Evolutionary conservation across 208 protist species (phyloP), one percentile per base, ranked within the genome.

Genomic region (Lotmaria passim): DNA sequence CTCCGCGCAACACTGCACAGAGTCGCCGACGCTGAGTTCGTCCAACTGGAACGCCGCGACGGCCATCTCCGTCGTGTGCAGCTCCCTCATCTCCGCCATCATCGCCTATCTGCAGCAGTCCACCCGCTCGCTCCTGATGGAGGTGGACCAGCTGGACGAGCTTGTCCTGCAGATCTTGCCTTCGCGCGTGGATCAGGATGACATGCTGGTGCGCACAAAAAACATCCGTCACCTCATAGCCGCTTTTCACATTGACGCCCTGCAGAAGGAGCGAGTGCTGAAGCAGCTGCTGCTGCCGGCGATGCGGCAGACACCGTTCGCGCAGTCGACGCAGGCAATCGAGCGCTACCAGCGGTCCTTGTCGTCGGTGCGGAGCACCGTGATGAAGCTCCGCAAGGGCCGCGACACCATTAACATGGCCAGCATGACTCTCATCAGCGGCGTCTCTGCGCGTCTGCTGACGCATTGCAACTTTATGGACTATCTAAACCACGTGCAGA

Each of bases 391-490:
- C 10, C 81, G 83, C 26, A 85, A 82, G 36, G 81, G 79, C 3
- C 79, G 87, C 36, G 90, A 95, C 61, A 81, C 84, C 11, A 81
- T 93, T 31, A 91, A 93, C 73, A 39, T 83, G 34, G 81, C 87
- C 36, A 93, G 79, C 75, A 88, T 95, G 85, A 90, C 78, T 47
- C 81, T 95, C 71, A 79, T 95, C 38, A 82, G 85, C 67, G 90
- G 90, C 31, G 90, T 95, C 44, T 79, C 78, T 0, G 86, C 89
- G 48, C 86, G 90, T 6, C 78, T 95, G n/a, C 38, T 90, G 6
- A 68, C 86, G 44, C 90, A 90, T 64, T 95, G 90, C 69, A 80
- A 95, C 69, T 85, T 79, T 43, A 91, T 95, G 87, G 90, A 95
- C 52, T 95, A 90, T 50, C 52, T 95, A 44, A 95, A 88, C 64